A percentile compares a stretch with the other conserved stretches of the same genome.
These are phyloP conservation scores for Quercus aquifolioides DNA, from an alignment of 306 rosid genomes.

Conservation along the genomic window DNA sequence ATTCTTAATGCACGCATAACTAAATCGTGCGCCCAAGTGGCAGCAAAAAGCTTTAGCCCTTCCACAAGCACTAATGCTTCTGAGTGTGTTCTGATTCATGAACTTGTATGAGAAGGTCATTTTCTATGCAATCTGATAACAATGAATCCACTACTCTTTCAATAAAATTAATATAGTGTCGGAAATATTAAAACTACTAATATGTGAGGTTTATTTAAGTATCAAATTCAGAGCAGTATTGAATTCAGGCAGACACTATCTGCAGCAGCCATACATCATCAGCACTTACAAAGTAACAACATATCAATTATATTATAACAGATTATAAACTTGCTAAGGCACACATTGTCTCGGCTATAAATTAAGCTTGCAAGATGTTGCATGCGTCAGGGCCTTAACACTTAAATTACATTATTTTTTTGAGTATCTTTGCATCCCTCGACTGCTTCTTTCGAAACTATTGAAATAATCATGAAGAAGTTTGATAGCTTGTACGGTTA, in stretches of 20 bases:
- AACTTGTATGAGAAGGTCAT: not conserved
- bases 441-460: not conserved
- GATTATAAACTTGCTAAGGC: not conserved
- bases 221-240: not conserved
- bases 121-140: conserved; percentile 7
- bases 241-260: not conserved
- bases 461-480: conserved; percentile 24
- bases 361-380: not conserved
- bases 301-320: not conserved
- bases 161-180: not conserved
- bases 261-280: not conserved
- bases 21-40: not conserved
- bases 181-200: not conserved
- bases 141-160: conserved; percentile 8
- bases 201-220: not conserved
- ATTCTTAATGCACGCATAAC: not conserved
- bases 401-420: not conserved
- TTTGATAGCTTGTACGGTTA: conserved; percentile 6
- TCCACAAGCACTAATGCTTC: not conserved
- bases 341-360: not conserved
- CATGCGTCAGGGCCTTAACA: not conserved
- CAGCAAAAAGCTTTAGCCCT: not conserved
- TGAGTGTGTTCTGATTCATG: conserved; percentile 4
- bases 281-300: not conserved
- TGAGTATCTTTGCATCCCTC: not conserved